A percentile compares a stretch with the other conserved stretches of the same genome.
phyloP scores from a whole-genome alignment of 2,329 filamentous ascomycete genomes.

The Trichophyton schoenleinii region DNA sequence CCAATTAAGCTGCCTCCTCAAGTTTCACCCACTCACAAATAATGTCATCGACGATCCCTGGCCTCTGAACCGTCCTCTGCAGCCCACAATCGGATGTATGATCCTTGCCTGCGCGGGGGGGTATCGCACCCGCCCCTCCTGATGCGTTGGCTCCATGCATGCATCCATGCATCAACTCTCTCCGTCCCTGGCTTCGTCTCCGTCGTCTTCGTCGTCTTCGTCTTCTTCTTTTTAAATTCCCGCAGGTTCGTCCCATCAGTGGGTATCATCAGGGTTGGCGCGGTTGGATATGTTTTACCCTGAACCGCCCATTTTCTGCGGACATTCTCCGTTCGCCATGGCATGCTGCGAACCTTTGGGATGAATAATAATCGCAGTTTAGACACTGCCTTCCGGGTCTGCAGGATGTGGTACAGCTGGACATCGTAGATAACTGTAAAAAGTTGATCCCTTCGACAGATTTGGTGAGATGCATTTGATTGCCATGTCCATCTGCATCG shows the following conservation, averaged over 20 bases:
- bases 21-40: background rate
- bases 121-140: background rate
- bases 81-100: background rate
- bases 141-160: conserved; percentile 1
- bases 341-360: background rate
- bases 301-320: background rate
- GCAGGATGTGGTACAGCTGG: background rate
- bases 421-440: background rate
- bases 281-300: background rate
- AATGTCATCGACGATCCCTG: background rate
- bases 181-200: background rate
- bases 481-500: background rate
- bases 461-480: background rate
- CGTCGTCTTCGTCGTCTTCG: background rate
- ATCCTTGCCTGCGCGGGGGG: background rate
- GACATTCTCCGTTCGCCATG: background rate
- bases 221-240: background rate
- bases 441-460: background rate
- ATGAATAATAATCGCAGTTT: background rate
- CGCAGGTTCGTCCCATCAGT: background rate
- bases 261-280: background rate
- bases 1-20: background rate
- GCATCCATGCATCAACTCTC: background rate
- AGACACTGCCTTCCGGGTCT: background rate
- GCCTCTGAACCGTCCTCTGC: background rate